phyloP scores from a whole-genome alignment of 2,329 filamentous ascomycete species.

The Curvularia hawaiiensis region DNA sequence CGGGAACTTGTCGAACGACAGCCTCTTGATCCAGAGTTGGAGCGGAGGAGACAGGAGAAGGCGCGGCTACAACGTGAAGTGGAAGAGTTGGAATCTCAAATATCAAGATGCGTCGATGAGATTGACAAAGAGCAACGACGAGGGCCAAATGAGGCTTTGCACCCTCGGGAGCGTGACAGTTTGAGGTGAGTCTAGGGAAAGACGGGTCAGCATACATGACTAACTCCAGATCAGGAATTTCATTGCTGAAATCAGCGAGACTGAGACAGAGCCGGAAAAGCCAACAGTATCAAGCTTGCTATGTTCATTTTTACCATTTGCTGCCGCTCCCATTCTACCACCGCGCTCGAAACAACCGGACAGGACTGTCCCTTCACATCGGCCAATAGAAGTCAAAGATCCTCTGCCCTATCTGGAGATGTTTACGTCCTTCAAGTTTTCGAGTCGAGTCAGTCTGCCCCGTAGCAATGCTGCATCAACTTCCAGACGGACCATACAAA shows the following conservation, averaged over 20 bases:
- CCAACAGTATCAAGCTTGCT: constrained; percentile 41
- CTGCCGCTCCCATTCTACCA: constrained; percentile 27
- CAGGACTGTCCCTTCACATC: constrained; percentile 64
- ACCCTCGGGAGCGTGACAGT: constrained; percentile 28
- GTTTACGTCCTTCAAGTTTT: constrained; percentile 71
- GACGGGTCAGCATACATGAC: background rate
- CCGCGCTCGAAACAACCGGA: constrained; percentile 33
- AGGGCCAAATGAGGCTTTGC: constrained; percentile 16
- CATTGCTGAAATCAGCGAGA: constrained; percentile 28
- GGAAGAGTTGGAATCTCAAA: constrained; percentile 39
- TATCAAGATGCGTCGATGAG: constrained; percentile 36
- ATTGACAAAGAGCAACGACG: constrained; percentile 35
- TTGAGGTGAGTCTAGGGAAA: constrained; percentile 25
- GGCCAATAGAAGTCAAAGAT: constrained; percentile 66
- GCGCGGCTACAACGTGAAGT: constrained; percentile 36
- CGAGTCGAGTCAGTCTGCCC: constrained; percentile 54
- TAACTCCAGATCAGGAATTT: constrained; percentile 30
- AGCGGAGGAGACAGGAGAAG: constrained; percentile 40
- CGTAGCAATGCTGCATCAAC: constrained; percentile 16
- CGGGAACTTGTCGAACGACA: constrained; percentile 2
- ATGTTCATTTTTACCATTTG: constrained; percentile 50
- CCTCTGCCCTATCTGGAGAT: constrained; percentile 72
- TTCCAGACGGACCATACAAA: constrained; percentile 28
- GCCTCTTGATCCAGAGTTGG: constrained; percentile 30
- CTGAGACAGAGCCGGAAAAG: constrained; percentile 25